Base-by-base conservation (phyloP, 83 land plant genomes). In the Larix sibirica region DNA sequence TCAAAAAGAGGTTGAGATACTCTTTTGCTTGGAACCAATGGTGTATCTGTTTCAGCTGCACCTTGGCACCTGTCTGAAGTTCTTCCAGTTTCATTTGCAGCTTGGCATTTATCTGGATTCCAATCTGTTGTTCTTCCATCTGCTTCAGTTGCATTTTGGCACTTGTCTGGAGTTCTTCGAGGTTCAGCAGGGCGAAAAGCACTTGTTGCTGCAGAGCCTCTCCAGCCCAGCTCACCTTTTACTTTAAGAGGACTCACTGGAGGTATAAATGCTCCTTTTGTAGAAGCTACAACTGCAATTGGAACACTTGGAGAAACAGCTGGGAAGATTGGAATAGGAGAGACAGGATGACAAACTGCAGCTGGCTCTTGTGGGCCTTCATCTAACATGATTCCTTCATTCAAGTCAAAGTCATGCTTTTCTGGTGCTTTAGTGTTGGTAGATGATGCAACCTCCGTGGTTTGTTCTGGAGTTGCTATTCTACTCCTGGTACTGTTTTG, bases 151-250 rank as follows among this genome's bases (percentile, higher is more conserved):
- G 77, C 42, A 75, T 83, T 82, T 77, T 79, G 59, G 59, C 59
- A 54, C 59, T 54, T 54, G 14, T 54, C 59, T 54, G 59, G 59
- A 54, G 59, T 54, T 54, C 40, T 67, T 65, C 89, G 90, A 56
- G 92, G 94, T 24, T 94, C 92, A 58, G 97, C 92, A 40, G 95
- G 92, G 0, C 93, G 94, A 60, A 95, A 95, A 73, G 98, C 98
- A 89, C 98, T 95, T 10, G 98, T 95, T 23, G 98, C 88, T 42
- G 96, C 98, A 81, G 92, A 85, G 28, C 96, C 98, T 83, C 84
- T 94, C 98, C 98, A 96, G 40, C 16, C 28, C 71, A 28, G 33
- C 28, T 24, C 33, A 26, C 71, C 71, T 67, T 28, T 67, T 67
- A 3, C 71, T 67, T 33, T 67, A 33, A 14, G 33, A 67, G 71